A percentile compares a stretch with the other conserved stretches of the same genome.
These are phyloP conservation scores for Mayamaea pseudoterrestris DNA, from an alignment of 108 stramenopile genomes.

Conservation along the genomic window DNA sequence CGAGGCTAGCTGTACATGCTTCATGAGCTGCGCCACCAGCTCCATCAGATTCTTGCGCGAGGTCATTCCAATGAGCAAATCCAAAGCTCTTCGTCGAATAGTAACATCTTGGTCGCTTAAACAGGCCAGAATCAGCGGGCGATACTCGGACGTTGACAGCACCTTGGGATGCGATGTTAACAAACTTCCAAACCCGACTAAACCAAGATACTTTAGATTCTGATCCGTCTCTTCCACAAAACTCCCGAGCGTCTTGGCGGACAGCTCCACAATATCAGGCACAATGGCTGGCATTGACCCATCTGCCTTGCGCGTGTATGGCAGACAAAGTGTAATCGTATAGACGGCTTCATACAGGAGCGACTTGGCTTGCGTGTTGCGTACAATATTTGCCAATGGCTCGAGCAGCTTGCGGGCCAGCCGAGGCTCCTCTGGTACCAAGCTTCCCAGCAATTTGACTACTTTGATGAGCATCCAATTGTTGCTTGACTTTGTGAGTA, in stretches of 20 bases:
- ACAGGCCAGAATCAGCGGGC: slow-evolving; percentile 86
- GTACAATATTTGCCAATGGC: slow-evolving; percentile 88
- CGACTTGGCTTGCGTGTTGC: slow-evolving; percentile 91
- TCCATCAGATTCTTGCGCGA: slow-evolving; percentile 88
- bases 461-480: slow-evolving; percentile 99
- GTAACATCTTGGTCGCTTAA: slow-evolving; percentile 96
- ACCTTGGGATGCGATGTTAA: slow-evolving; percentile 87
- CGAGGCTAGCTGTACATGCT: slow-evolving; percentile 76
- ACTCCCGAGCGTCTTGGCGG: slow-evolving; percentile 74
- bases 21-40: slow-evolving; percentile 81
- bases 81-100: slow-evolving; percentile 90
- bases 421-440: slow-evolving; percentile 95
- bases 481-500: slow-evolving; percentile 88
- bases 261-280: slow-evolving; percentile 81
- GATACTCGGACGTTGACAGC: slow-evolving; percentile 67
- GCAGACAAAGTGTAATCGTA: slow-evolving; percentile 90
- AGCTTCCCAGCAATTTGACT: slow-evolving; percentile 90
- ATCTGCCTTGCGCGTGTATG: slow-evolving; percentile 85
- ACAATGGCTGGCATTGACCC: slow-evolving; percentile 83
- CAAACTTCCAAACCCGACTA: slow-evolving; percentile 90
- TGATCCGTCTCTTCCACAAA: slow-evolving; percentile 96
- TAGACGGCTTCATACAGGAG: slow-evolving; percentile 93
- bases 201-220: slow-evolving; percentile 97
- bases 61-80: slow-evolving; percentile 90
- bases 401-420: slow-evolving; percentile 96